phyloP scores from a whole-genome alignment of 2,329 filamentous ascomycete species.

The Didymella pinodella region DNA sequence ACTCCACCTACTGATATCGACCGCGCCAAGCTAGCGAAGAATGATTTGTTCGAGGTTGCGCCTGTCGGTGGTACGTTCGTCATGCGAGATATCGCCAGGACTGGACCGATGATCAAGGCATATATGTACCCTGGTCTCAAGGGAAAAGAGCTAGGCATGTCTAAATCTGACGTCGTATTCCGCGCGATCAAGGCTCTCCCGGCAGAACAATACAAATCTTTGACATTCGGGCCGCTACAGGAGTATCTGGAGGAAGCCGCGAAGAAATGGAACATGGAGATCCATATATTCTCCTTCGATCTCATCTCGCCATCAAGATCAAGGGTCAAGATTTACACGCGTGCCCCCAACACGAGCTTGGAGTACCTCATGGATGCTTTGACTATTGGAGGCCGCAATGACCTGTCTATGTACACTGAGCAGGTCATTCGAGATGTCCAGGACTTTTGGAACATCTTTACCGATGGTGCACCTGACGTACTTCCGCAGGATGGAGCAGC shows the following conservation, averaged over 20 bases:
- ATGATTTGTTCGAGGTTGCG: conserved; percentile 21
- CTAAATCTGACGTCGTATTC: conserved; percentile 19
- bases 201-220: background rate
- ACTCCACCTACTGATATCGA: conserved; percentile 1
- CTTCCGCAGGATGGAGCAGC: conserved; percentile 12
- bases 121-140: conserved; percentile 23
- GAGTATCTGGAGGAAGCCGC: conserved; percentile 5
- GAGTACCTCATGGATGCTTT: conserved; percentile 26
- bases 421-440: conserved; percentile 20
- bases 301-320: conserved; percentile 19
- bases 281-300: conserved; percentile 24
- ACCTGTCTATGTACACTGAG: conserved; percentile 22
- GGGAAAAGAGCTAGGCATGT: conserved; percentile 18
- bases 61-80: conserved; percentile 25
- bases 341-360: conserved; percentile 18
- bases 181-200: conserved; percentile 12
- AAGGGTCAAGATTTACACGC: conserved; percentile 25
- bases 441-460: conserved; percentile 25
- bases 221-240: conserved; percentile 1
- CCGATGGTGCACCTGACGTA: conserved; percentile 15
- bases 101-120: conserved; percentile 21
- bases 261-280: conserved; percentile 13
- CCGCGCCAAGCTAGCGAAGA: conserved; percentile 19
- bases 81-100: conserved; percentile 21
- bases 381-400: conserved; percentile 19